Evolutionary conservation across 2,329 filamentous ascomycete species (phyloP).

Genomic region (Curvularia hawaiiensis): DNA sequence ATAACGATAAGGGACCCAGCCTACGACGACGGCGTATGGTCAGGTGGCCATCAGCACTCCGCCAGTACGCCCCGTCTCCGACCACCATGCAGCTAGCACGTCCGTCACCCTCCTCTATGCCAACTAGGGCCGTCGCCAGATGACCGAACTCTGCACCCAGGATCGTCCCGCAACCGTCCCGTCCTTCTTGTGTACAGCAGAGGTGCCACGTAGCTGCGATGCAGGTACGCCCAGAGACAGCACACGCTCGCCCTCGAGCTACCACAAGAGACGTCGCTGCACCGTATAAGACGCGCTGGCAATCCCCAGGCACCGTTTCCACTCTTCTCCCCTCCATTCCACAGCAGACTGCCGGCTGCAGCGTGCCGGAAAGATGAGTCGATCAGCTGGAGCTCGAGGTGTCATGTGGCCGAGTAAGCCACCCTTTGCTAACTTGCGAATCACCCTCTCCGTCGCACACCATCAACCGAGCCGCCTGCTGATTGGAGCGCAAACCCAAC

Average conservation of each 20-base stretch:
- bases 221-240: slow-evolving; percentile 40
- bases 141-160: slow-evolving; percentile 36
- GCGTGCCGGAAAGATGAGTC: slow-evolving; percentile 38
- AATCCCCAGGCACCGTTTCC: slow-evolving; percentile 18
- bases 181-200: slow-evolving; percentile 39
- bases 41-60: slow-evolving; percentile 19
- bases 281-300: slow-evolving; percentile 32
- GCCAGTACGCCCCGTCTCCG: slow-evolving; percentile 2
- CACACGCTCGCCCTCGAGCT: slow-evolving; percentile 32
- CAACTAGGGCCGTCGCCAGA: slow-evolving; percentile 28
- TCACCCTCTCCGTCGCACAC: slow-evolving; percentile 46
- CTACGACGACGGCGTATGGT: slow-evolving; percentile 16
- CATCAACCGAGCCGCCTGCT: slow-evolving; percentile 32
- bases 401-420: slow-evolving; percentile 48
- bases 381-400: slow-evolving; percentile 43
- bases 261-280: slow-evolving; percentile 22
- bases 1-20: slow-evolving; percentile 31
- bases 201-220: slow-evolving; percentile 47
- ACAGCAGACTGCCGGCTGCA: slow-evolving; percentile 28
- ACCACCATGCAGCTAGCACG: slow-evolving; percentile 37
- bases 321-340: slow-evolving; percentile 26
- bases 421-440: slow-evolving; percentile 44
- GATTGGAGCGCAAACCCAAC: slow-evolving; percentile 39
- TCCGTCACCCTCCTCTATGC: slow-evolving; percentile 30
- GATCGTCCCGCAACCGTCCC: slow-evolving; percentile 47